Evolutionary conservation across 176 grass and related monocot species (phyloP).

Genomic region (Carex pumila): DNA sequence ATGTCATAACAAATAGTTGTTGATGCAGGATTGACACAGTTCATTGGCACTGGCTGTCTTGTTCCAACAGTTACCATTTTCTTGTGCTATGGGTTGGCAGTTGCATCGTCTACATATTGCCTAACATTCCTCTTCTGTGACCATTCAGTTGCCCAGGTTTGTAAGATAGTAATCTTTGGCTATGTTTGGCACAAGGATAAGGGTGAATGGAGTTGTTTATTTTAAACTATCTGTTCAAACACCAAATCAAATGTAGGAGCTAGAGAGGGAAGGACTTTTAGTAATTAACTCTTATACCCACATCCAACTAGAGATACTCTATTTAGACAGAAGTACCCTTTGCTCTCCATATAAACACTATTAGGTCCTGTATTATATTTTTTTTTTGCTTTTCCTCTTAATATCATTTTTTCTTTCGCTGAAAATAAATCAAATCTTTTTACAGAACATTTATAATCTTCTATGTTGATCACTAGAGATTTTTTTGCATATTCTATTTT

Average conservation of each 20-base stretch:
- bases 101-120: constrained; percentile 46
- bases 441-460: not conserved
- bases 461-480: not conserved
- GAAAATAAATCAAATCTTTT: not conserved
- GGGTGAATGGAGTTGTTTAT: not conserved
- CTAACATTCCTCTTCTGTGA: constrained; percentile 44
- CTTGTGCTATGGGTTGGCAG: constrained; percentile 34
- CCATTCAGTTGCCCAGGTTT: constrained; percentile 46
- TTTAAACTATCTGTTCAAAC: not conserved
- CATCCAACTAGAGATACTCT: not conserved
- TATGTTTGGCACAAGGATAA: not conserved
- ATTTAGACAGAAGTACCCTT: not conserved
- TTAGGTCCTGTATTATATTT: not conserved
- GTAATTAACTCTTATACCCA: not conserved
- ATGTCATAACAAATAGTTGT: not conserved
- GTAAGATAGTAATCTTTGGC: not conserved
- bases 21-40: constrained; percentile 34
- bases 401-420: not conserved
- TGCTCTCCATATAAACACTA: not conserved
- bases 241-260: not conserved
- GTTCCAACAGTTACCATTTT: constrained; percentile 35
- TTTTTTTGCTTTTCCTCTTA: not conserved
- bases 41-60: constrained; percentile 41
- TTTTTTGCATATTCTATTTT: not conserved
- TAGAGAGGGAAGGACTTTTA: not conserved